Conservation (phyloP, 371 early-diverging fungal species). For the Mortierella sp. region DNA sequence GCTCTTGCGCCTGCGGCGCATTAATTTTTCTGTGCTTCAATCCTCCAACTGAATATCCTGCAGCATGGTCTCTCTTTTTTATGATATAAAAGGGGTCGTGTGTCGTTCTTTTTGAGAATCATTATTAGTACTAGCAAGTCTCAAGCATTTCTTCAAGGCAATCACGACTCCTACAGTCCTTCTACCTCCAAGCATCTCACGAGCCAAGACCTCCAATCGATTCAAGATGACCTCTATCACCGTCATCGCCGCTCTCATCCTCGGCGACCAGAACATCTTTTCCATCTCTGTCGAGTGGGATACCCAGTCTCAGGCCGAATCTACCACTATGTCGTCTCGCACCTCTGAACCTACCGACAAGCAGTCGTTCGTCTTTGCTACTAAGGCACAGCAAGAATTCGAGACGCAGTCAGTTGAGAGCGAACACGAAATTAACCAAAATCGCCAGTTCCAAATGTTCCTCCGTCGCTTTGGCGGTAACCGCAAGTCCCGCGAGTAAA, state of each 20-base stretch:
- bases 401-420: not conserved
- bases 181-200: not conserved
- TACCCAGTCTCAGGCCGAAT: not conserved
- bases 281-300: not conserved
- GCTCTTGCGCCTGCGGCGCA: too few relatives aligned
- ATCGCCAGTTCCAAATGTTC: not conserved
- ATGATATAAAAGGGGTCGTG: too few relatives aligned
- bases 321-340: not conserved
- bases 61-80: too few relatives aligned
- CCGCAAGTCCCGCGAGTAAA: not conserved
- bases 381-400: not conserved
- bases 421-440: not conserved
- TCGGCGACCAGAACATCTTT: not conserved
- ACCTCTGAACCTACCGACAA: not conserved
- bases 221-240: not conserved
- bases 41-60: too few relatives aligned
- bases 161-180: not conserved
- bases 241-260: not conserved
- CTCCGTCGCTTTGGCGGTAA: not conserved
- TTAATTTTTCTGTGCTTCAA: too few relatives aligned
- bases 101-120: too few relatives aligned
- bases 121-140: too few relatives aligned
- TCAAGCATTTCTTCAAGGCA: too few relatives aligned
- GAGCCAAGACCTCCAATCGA: too few relatives aligned
- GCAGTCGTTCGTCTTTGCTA: not conserved